Percentiles rank a stretch among this genome's conserved stretches.
Conservation (phyloP, 1,284 basidiomycete genomes). For the Boletus albobrunnescens region DNA sequence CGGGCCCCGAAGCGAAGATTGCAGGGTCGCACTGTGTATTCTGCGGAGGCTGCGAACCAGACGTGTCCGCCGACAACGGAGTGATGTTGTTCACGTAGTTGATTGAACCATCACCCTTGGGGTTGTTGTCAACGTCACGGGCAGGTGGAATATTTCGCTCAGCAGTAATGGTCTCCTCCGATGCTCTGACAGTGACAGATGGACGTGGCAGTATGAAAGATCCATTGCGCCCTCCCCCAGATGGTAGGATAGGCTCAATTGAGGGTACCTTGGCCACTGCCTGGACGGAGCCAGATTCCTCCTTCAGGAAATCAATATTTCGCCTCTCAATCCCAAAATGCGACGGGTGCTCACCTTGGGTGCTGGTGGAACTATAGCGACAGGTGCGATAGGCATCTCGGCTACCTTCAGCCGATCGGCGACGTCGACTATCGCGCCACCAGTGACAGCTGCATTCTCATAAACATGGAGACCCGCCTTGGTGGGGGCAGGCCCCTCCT, state of each 20-base stretch:
- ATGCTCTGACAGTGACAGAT: background rate
- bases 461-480: slow-evolving; percentile 13
- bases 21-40: background rate
- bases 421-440: slow-evolving; percentile 6
- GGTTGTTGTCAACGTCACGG: background rate
- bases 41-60: background rate
- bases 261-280: slow-evolving; percentile 12
- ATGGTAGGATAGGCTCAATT: slow-evolving; percentile 18
- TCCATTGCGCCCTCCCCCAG: slow-evolving; percentile 1
- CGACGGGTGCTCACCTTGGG: slow-evolving; percentile 16
- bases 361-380: background rate
- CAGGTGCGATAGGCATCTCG: slow-evolving; percentile 5
- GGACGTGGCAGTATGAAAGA: background rate
- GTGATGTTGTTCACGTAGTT: background rate
- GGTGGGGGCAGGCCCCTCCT: slow-evolving; percentile 38
- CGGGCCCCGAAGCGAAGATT: background rate
- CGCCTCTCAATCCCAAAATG: background rate
- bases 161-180: slow-evolving; percentile 9
- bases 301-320: slow-evolving; percentile 10
- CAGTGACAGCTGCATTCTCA: slow-evolving; percentile 9
- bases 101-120: background rate
- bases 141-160: slow-evolving; percentile 6
- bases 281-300: slow-evolving; percentile 2
- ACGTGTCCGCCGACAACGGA: slow-evolving; percentile 6
- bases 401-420: slow-evolving; percentile 9